A percentile compares a stretch with the other conserved stretches of the same genome.
Evolutionary conservation across 176 grass and related monocot genomes (phyloP).

Genomic region (Olyra latifolia): DNA sequence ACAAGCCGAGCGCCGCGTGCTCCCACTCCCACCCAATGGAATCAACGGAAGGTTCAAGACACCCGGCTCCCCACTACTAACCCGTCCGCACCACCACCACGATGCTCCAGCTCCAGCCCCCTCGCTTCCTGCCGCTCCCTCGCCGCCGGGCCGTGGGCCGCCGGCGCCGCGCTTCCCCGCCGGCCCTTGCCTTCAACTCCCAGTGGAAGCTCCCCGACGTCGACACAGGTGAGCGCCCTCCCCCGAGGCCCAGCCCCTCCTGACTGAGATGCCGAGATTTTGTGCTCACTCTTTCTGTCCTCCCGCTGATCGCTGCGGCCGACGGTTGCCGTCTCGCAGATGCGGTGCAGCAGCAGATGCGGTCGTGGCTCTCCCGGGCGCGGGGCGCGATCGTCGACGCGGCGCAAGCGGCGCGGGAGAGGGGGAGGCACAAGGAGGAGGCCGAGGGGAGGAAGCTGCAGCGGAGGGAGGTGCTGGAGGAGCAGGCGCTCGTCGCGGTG

Average conservation of each 20-base stretch:
- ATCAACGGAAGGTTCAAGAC: conserved; percentile 17
- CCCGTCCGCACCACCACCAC: conserved; percentile 15
- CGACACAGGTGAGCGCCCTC: conserved; percentile 38
- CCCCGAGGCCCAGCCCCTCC: not conserved
- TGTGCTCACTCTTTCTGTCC: not conserved
- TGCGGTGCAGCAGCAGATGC: conserved; percentile 61
- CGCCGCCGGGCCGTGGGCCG: conserved; percentile 31
- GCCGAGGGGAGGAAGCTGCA: conserved; percentile 41
- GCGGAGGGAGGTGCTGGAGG: conserved; percentile 40
- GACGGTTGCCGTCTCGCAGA: conserved; percentile 27
- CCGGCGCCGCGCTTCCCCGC: conserved; percentile 21
- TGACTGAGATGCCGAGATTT: not conserved
- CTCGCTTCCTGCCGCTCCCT: conserved; percentile 40
- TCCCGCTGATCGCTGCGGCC: conserved; percentile 9
- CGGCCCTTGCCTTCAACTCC: conserved; percentile 38
- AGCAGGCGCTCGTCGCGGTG: conserved; percentile 56
- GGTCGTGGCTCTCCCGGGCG: conserved; percentile 60
- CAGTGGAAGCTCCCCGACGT: conserved; percentile 62
- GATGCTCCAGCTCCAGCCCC: conserved; percentile 50
- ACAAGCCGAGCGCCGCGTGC: not conserved
- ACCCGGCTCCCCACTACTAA: conserved; percentile 14
- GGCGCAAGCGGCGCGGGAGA: conserved; percentile 42
- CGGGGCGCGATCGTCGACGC: conserved; percentile 47
- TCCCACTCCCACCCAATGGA: conserved; percentile 33
- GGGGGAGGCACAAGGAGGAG: conserved; percentile 47